These are phyloP conservation scores for Hymenoscyphus scutula DNA, from an alignment of 2,329 filamentous ascomycete genomes.

Conservation along the genomic window DNA sequence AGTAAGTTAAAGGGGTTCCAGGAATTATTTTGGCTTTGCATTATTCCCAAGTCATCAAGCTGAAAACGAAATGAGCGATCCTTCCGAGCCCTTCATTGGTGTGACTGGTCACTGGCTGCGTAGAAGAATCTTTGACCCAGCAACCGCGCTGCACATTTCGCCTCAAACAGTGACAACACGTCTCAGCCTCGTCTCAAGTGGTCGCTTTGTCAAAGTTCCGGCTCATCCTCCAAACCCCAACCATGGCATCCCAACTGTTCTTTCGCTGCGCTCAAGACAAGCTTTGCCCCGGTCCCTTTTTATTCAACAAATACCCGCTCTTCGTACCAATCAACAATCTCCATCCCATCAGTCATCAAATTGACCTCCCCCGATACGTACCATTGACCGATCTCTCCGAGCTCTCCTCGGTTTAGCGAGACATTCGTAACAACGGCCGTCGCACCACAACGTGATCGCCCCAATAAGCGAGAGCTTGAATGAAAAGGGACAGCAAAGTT, in stretches of 20 bases:
- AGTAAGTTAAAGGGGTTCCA: no score
- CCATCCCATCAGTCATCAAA: neutral
- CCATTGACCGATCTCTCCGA: no score
- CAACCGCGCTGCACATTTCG: neutral
- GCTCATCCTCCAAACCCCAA: neutral
- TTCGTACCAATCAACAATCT: neutral
- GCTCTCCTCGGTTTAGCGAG: no score
- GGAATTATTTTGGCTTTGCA: no score
- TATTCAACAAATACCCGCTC: neutral
- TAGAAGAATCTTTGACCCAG: neutral
- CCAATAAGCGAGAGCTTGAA: neutral
- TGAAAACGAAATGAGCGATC: neutral
- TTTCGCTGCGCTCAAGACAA: neutral
- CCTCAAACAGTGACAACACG: neutral
- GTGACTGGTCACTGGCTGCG: neutral
- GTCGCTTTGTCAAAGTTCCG: conserved; percentile 7
- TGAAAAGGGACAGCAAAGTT: neutral
- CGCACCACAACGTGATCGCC: neutral
- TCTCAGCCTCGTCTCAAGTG: conserved; percentile 20
- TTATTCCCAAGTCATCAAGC: no score
- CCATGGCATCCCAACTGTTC: neutral
- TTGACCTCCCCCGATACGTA: neutral
- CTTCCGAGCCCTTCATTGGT: neutral
- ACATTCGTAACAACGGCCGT: neutral
- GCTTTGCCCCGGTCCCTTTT: neutral